These are phyloP conservation scores for Pezicula radicicola DNA, from an alignment of 2,329 filamentous ascomycete genomes.

Conservation along the genomic window DNA sequence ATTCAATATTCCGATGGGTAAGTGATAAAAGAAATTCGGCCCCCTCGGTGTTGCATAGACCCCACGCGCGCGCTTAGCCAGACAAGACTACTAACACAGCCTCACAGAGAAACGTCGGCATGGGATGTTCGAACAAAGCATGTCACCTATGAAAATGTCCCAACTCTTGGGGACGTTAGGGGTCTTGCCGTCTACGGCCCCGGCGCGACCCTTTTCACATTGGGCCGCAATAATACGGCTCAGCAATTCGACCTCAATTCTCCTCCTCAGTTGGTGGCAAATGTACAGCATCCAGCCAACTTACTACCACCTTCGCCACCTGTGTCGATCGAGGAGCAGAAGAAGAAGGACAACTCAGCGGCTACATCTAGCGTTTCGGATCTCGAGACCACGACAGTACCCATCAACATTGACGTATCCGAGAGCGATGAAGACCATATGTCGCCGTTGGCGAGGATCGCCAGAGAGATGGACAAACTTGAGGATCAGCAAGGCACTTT, in stretches of 20 bases:
- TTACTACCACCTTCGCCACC: constrained; percentile 78
- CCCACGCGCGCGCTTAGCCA: constrained; percentile 46
- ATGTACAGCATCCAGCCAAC: constrained; percentile 81
- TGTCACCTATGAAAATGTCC: constrained; percentile 84
- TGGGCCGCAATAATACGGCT: constrained; percentile 82
- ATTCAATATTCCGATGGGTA: constrained; percentile 90
- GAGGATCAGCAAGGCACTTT: constrained; percentile 19
- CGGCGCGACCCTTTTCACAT: constrained; percentile 86
- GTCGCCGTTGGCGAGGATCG: constrained; percentile 72
- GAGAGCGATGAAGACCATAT: constrained; percentile 76
- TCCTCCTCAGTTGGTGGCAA: constrained; percentile 74
- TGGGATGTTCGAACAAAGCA: constrained; percentile 99
- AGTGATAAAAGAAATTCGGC: constrained; percentile 36
- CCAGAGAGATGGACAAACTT: constrained; percentile 59
- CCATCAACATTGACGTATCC: constrained; percentile 57
- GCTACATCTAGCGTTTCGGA: constrained; percentile 7
- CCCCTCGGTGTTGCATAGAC: constrained; percentile 14
- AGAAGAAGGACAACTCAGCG: constrained; percentile 33
- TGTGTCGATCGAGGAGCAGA: constrained; percentile 72
- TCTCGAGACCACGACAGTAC: constrained; percentile 43
- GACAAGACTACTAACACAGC: constrained; percentile 30
- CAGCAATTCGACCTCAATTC: constrained; percentile 95
- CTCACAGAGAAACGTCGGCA: constrained; percentile 74
- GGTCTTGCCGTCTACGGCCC: constrained; percentile 87
- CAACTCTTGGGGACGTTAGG: constrained; percentile 76